A percentile compares a stretch with the other conserved stretches of the same genome.
phyloP scores from a whole-genome alignment of 768 basidiomycete genomes.

The Mrakia gelida region DNA sequence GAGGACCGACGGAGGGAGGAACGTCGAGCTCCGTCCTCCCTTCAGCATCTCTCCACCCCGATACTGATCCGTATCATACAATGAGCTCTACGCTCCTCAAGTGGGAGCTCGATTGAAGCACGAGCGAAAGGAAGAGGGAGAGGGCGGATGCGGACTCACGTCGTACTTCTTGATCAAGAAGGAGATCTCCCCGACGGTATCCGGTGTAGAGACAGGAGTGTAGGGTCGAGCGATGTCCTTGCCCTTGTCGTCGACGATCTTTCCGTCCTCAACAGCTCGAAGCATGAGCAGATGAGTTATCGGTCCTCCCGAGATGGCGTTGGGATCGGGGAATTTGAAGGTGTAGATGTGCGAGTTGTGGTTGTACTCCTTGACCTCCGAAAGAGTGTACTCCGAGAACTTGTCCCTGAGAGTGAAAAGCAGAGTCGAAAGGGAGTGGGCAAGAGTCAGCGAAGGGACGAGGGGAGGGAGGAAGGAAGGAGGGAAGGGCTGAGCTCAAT shows the following conservation, averaged over 20 bases:
- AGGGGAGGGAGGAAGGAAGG: not conserved
- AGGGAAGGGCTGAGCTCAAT: not conserved
- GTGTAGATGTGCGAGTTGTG: constrained; percentile 56
- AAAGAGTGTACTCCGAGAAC: constrained; percentile 16
- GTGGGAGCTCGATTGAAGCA: too few species aligned
- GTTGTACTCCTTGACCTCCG: constrained; percentile 70
- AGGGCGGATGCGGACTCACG: constrained; percentile 36
- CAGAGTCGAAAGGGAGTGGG: not conserved
- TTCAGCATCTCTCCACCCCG: not conserved
- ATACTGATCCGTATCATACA: not conserved
- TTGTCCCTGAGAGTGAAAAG: constrained; percentile 2
- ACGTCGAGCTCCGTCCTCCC: not conserved
- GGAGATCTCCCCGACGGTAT: constrained; percentile 66
- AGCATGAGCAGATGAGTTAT: constrained; percentile 74
- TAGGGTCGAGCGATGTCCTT: constrained; percentile 82
- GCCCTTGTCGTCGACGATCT: constrained; percentile 58
- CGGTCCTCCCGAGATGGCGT: constrained; percentile 68
- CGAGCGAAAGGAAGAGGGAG: not conserved
- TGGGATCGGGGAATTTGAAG: constrained; percentile 35
- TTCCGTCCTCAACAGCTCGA: constrained; percentile 64
- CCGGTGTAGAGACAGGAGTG: constrained; percentile 79
- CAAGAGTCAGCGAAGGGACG: too few species aligned
- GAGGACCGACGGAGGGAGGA: not conserved
- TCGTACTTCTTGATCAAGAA: constrained; percentile 74
- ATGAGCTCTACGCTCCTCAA: not conserved